These are phyloP conservation scores for Antrodiella citrinella DNA, from an alignment of 768 basidiomycete species.

Conservation along the genomic window DNA sequence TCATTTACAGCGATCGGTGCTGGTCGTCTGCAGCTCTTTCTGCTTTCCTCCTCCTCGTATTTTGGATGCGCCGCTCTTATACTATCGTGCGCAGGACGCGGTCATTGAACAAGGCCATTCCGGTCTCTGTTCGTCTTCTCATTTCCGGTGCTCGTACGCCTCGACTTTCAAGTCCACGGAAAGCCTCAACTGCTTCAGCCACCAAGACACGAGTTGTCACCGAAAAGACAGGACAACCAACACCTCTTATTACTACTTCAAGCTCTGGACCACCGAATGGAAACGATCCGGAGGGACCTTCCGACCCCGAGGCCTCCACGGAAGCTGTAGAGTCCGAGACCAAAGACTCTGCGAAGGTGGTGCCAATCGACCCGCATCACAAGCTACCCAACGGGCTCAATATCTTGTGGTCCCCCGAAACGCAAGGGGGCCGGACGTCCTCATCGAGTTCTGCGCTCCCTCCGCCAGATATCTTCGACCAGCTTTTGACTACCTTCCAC, in stretches of 20 bases:
- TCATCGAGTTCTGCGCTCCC: conserved; percentile 37
- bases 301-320: conserved; percentile 7
- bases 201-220: conserved; percentile 8
- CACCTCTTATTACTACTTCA: conserved; percentile 25
- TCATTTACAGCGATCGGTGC: too few relatives aligned
- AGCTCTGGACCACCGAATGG: conserved; percentile 4
- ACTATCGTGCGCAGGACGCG: conserved; percentile 27
- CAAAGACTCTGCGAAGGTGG: conserved; percentile 21
- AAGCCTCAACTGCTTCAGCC: conserved; percentile 9
- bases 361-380: conserved; percentile 22
- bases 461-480: conserved; percentile 67
- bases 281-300: conserved; percentile 10
- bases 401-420: conserved; percentile 57
- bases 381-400: conserved; percentile 46
- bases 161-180: conserved; percentile 25
- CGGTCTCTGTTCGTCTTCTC: conserved; percentile 19
- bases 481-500: conserved; percentile 66
- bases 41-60: conserved; percentile 6
- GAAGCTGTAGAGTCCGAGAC: conserved; percentile 24
- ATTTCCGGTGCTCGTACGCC: conserved; percentile 22
- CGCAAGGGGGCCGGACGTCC: neutral
- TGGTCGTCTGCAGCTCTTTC: too few relatives aligned
- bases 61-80: conserved; percentile 29
- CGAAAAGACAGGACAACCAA: conserved; percentile 16
- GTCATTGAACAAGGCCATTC: conserved; percentile 21